Base-by-base conservation (phyloP, 495 filamentous ascomycete species). In the Penicillium flavigenum region DNA sequence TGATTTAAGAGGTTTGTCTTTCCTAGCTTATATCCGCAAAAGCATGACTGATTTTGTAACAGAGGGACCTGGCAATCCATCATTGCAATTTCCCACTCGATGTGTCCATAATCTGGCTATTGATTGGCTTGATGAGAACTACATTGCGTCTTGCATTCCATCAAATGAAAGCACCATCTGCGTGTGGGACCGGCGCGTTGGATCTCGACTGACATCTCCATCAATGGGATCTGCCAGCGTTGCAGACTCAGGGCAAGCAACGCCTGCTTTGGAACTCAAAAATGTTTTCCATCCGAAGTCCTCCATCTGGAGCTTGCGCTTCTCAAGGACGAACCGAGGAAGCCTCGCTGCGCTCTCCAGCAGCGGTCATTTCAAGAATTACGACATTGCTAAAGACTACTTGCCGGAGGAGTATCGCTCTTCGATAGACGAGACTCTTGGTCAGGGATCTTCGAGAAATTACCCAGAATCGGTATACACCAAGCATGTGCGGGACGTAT, bases 101-200 rank as follows among this genome's bases (percentile, higher is more conserved):
- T 94, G 90, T 68, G 91, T 92, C 42, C 90, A 96, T 65, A 96
- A 96, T 59, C 71, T 98, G 47, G 86, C 91, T 27, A 92, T 98
- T 57, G 90, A 98, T 70, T 89, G 88, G 61, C 79, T 88, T 11
- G 90, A 98, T 69, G 86, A 90, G 64, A 96, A 97, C 64, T 96
- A 96, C 65, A 96, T 98, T 70, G 90, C 92, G 0, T 96, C 92
- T 6, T 90, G 89, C n/a, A 83, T 83, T 11, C 74, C 89, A 70
- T 68, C 84, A 65, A 72, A 85, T 65, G 79, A 95, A 70, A 71
- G 85, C 17, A 80, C 79, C 3, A 81, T 98, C 52, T 89, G 88
- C 59, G 80, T 98, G 16, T 98, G 94, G 94, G 94, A 98, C 70
- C 83, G 86, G 17, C 87, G 94, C 14, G 86, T 85, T 46, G 81